Conservation (phyloP, 371 early-diverging fungal genomes). For the Mucor velutinosus region DNA sequence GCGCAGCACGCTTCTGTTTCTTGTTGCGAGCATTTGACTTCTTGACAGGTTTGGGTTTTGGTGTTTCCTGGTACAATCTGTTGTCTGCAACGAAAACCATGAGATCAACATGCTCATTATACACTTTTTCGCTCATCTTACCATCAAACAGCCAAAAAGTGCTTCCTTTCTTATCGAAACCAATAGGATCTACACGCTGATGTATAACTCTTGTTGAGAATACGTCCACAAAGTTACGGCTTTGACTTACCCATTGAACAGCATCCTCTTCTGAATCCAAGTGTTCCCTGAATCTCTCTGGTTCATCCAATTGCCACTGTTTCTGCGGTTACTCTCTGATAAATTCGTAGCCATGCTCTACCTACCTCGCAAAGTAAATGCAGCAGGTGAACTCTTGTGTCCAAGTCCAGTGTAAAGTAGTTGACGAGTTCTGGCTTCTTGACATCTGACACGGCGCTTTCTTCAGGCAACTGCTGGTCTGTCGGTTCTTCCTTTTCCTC, state of each 20-base stretch:
- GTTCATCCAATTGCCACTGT: constrained; percentile 72
- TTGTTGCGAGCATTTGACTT: constrained; percentile 12
- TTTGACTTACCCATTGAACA: constrained; percentile 61
- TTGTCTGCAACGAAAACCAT: constrained; percentile 51
- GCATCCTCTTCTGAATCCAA: constrained; percentile 62
- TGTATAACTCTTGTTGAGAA: background rate
- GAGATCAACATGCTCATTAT: background rate
- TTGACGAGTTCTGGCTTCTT: constrained; percentile 16
- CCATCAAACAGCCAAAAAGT: constrained; percentile 83
- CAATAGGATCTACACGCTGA: constrained; percentile 77
- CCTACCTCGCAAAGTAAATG: constrained; percentile 51
- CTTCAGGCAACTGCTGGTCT: background rate
- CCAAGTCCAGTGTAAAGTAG: constrained; percentile 46
- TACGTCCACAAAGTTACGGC: background rate
- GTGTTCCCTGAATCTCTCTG: constrained; percentile 62
- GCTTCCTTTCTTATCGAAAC: constrained; percentile 65
- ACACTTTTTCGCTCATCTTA: constrained; percentile 20
- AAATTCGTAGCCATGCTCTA: background rate
- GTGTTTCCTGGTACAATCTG: constrained; percentile 64
- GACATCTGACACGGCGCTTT: background rate
- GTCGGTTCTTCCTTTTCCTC: background rate
- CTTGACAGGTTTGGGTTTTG: constrained; percentile 34
- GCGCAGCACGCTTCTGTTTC: constrained; percentile 12
- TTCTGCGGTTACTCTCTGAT: background rate
- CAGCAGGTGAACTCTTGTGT: constrained; percentile 49